Evolutionary conservation across 2,329 filamentous ascomycete species (phyloP).

Genomic region (Scedosporium minutisporum): DNA sequence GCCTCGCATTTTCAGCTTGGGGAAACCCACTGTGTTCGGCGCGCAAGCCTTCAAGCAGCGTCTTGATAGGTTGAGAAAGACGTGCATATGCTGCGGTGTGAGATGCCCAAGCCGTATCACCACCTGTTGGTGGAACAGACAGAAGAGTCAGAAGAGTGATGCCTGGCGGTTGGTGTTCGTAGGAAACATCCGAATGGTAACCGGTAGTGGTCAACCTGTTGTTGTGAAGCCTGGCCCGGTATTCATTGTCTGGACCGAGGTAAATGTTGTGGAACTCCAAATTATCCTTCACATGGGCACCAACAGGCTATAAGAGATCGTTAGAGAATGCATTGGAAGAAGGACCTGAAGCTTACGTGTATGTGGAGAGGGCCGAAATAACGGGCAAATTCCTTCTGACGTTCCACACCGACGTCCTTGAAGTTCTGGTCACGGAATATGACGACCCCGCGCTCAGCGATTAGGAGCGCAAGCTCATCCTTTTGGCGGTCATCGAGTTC

Average conservation of each 20-base stretch:
- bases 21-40: slow-evolving; percentile 29
- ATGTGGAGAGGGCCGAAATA: slow-evolving; percentile 30
- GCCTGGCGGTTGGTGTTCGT: slow-evolving; percentile 31
- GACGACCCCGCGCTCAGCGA: slow-evolving; percentile 29
- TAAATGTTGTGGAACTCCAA: slow-evolving; percentile 37
- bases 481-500: slow-evolving; percentile 26
- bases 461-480: slow-evolving; percentile 31
- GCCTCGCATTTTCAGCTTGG: slow-evolving; percentile 24
- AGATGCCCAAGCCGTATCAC: slow-evolving; percentile 28
- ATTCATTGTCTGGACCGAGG: slow-evolving; percentile 33
- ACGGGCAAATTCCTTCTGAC: slow-evolving; percentile 26
- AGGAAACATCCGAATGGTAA: slow-evolving; percentile 32
- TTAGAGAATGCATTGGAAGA: neutral
- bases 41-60: slow-evolving; percentile 24
- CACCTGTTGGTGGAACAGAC: slow-evolving; percentile 24
- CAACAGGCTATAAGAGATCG: slow-evolving; percentile 22
- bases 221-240: slow-evolving; percentile 23
- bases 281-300: slow-evolving; percentile 30
- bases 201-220: slow-evolving; percentile 26
- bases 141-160: slow-evolving; percentile 29
- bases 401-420: slow-evolving; percentile 26
- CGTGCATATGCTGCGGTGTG: slow-evolving; percentile 26
- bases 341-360: slow-evolving; percentile 18
- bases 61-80: slow-evolving; percentile 25
- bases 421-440: slow-evolving; percentile 25